Base-by-base conservation (phyloP, 148 eudicot genomes). In the Gaultheria prostrata region DNA sequence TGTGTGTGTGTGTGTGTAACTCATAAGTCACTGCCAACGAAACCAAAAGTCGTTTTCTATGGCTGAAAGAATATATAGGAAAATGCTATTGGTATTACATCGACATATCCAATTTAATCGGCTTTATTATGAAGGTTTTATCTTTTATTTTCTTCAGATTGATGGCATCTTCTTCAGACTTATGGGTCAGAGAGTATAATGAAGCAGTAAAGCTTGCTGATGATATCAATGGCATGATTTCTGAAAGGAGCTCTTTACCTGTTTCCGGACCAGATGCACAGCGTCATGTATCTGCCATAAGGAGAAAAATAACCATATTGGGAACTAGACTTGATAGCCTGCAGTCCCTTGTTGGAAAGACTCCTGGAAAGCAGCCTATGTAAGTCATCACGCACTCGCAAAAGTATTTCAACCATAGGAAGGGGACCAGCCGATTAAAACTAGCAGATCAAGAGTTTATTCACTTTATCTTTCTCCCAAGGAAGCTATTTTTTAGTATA, bases 241-340 rank as follows among this genome's bases (percentile, higher is more conserved):
- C 98, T 48, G 96, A 91, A 84, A 94, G 92, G 87, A 86, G 89
- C 75, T 87, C 92, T 77, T n/a, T 86, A 80, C 85, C 90, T 46
- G 85, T 80, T 8, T 83, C 90, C 15, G 96, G 98, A 85, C 86
- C 95, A 78, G 96, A 94, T 30, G 86, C 92, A 35, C 93, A 95
- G 45, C 94, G 98, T 30, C 94, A 94, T 87, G 89, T 91, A 83
- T 93, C 98, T 74, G 86, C 98, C 26, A 87, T 91, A 80, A 84
- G 98, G 65, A 86, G 98, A 79, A 95, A 95, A 85, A 90, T 93
- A 77, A 95, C 98, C 33, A 94, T 95, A 85, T 82, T 95, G 87
- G 98, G 98, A 78, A 93, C 98, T 70, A 94, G 95, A 84, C 91
- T 95, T 56, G 98, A 94, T 83, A 93, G 92, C 85, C 85, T 94